Evolutionary conservation across 202 grass and related monocot species (phyloP).

Genomic region (Schoenoplectus tabernaemontani): DNA sequence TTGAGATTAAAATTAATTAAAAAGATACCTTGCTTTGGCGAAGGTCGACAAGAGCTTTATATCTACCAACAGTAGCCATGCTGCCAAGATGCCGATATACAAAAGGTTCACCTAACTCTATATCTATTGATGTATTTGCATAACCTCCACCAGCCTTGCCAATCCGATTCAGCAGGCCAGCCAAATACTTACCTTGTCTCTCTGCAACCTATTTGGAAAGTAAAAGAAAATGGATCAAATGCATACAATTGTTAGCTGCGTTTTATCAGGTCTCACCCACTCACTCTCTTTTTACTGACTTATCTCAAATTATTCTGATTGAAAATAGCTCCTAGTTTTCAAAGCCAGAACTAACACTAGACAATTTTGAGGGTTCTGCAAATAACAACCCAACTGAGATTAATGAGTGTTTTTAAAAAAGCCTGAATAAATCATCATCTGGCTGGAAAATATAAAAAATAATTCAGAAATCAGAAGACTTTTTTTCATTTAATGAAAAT

Average conservation of each 20-base stretch:
- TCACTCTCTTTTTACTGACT: too few relatives aligned
- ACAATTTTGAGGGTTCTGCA: not conserved
- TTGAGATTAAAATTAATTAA: not conserved
- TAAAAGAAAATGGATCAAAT: not conserved
- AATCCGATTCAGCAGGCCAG: slow-evolving; percentile 43
- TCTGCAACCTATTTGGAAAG: slow-evolving; percentile 65
- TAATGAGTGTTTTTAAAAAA: not conserved
- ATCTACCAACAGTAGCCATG: slow-evolving; percentile 92
- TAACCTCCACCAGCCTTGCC: slow-evolving; percentile 70
- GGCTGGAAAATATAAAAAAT: not conserved
- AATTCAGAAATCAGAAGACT: not conserved
- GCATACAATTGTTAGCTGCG: too few relatives aligned
- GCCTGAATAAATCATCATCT: not conserved
- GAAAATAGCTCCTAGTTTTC: not conserved
- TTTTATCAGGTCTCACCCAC: too few relatives aligned
- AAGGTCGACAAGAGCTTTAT: slow-evolving; percentile 94
- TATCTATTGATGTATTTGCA: slow-evolving; percentile 36
- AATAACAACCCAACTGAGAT: not conserved
- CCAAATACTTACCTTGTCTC: slow-evolving; percentile 80
- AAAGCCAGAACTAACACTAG: not conserved
- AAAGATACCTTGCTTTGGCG: slow-evolving; percentile 78
- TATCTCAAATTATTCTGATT: not conserved
- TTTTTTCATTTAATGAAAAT: not conserved
- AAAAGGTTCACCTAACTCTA: slow-evolving; percentile 61
- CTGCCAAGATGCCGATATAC: slow-evolving; percentile 91